Base-by-base conservation (phyloP, 495 filamentous ascomycete species). In the Thermothielavioides terrestris region DNA sequence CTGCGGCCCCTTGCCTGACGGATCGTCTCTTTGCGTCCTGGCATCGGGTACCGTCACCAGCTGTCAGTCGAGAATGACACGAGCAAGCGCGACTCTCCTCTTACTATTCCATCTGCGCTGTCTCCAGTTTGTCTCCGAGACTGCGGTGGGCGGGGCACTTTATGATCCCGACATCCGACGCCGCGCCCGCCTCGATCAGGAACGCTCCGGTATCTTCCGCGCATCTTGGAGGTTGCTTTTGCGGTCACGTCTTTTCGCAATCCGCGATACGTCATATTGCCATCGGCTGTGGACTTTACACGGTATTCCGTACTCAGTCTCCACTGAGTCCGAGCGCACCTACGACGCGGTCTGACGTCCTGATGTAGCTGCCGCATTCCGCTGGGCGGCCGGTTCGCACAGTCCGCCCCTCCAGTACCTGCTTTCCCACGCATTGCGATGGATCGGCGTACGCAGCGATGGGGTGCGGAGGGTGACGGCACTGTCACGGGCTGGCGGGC, bases 321-420 rank as follows among this genome's bases (percentile, higher is more conserved):
- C n/a, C n/a, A n/a, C n/a, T n/a, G n/a, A 23, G 49, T 40, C 49
- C 42, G 42, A 52, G 49, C 49, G 42, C 42, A 32, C n/a, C n/a
- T n/a, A n/a, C 11, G 36, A 23, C 34, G 31, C 31, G 25, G 23
- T 26, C 28, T 37, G 45, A n/a, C 15, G 30, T 31, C 30, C 12
- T 44, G 42, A 32, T 15, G n/a, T n/a, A 15, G 11, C n/a, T 12
- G 12, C 26, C 45, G 26, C 49, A 45, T 26, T 30, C 26, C 34
- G 21, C 25, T 25, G 17, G 22, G 23, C 43, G 14, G 21, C n/a
- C n/a, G n/a, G 26, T 18, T 6, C 12, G 23, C 10, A 26, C 36
- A 34, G 15, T 12, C 30, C 27, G 27, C 6, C 38, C 21, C 21
- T 34, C 21, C 25, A 38, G 21, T 36, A 25, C n/a, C 39, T 17